These are phyloP conservation scores for Saccharomycopsis sp. DNA, from an alignment of 805 yeast species.

Conservation along the genomic window DNA sequence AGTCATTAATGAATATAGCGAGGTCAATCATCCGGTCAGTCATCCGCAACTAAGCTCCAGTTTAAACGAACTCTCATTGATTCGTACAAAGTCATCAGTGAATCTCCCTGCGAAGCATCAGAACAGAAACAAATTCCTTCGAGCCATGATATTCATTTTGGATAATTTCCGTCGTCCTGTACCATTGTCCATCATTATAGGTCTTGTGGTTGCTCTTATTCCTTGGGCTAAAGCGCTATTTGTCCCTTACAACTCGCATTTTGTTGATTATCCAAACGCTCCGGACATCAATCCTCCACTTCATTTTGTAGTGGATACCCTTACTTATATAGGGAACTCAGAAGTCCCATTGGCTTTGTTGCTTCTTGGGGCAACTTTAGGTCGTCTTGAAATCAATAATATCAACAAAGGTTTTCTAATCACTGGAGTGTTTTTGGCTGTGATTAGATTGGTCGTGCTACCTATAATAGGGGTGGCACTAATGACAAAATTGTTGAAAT, in stretches of 20 bases:
- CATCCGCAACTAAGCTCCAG: neutral
- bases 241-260: constrained; percentile 38
- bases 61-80: neutral
- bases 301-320: constrained; percentile 76
- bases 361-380: constrained; percentile 82
- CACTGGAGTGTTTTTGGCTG: constrained; percentile 53
- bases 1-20: constrained; percentile 11
- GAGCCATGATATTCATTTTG: constrained; percentile 27
- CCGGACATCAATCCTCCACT: constrained; percentile 86
- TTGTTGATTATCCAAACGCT: constrained; percentile 52
- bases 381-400: constrained; percentile 56
- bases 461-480: constrained; percentile 76
- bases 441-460: constrained; percentile 55
- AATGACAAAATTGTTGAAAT: constrained; percentile 60
- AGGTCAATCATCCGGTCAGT: constrained; percentile 1
- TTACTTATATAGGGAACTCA: constrained; percentile 76
- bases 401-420: constrained; percentile 63
- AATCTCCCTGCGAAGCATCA: neutral
- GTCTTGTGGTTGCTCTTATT: constrained; percentile 68
- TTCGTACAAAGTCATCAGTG: neutral
- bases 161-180: constrained; percentile 67
- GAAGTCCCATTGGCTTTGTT: constrained; percentile 86
- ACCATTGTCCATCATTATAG: constrained; percentile 58
- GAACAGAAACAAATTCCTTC: neutral
- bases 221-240: constrained; percentile 83